These are phyloP conservation scores for Hippophae rhamnoides DNA, from an alignment of 306 rosid genomes.

Conservation along the genomic window DNA sequence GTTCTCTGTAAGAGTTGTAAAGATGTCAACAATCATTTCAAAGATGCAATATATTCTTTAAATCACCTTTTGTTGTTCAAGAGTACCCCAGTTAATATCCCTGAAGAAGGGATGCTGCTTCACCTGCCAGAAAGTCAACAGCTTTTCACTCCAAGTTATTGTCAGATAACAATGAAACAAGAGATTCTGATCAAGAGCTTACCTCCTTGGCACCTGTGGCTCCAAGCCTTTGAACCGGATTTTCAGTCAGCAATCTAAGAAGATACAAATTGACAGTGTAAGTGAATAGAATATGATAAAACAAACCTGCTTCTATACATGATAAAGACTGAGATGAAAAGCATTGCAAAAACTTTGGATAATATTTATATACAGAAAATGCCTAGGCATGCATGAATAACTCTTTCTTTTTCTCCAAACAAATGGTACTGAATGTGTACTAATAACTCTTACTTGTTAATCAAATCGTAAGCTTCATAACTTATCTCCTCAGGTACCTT, in stretches of 20 bases:
- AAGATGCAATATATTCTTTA: background rate
- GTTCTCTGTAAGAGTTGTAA: conserved; percentile 8
- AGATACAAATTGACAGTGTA: conserved; percentile 17
- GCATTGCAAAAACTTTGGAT: no score
- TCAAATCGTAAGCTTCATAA: conserved; percentile 65
- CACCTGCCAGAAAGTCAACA: conserved; percentile 53
- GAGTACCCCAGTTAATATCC: conserved; percentile 91
- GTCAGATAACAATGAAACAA: background rate
- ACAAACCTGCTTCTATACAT: no score
- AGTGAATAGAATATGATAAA: conserved; percentile 12
- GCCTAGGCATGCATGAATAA: no score
- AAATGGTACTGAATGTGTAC: background rate
- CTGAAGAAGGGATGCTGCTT: conserved; percentile 74
- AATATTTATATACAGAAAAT: no score
- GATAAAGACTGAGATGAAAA: no score
- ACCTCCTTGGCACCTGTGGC: conserved; percentile 91
- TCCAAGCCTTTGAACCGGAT: conserved; percentile 89
- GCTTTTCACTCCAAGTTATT: conserved; percentile 2
- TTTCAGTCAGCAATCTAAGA: conserved; percentile 75
- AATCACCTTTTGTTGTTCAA: conserved; percentile 86
- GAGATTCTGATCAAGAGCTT: conserved; percentile 19
- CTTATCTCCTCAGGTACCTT: conserved; percentile 73
- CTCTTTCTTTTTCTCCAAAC: no score
- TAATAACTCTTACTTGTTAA: conserved; percentile 59
- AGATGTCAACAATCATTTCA: background rate